Evolutionary conservation across 129 eudicot genomes (phyloP).

Genomic region (Flaveria robusta): DNA sequence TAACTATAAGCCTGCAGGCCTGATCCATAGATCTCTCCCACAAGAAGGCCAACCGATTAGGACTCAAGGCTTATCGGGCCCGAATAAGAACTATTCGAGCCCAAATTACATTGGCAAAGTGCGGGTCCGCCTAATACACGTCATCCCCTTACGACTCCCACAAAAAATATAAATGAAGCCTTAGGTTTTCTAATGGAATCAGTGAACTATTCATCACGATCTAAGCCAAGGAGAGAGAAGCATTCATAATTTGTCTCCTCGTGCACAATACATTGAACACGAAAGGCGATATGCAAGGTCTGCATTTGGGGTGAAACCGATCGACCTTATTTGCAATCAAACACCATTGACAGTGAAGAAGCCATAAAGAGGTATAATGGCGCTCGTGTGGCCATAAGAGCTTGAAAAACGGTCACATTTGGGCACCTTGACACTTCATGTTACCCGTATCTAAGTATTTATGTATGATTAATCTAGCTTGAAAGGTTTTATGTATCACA

Average conservation of each 20-base stretch:
- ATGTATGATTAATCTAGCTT: slow-evolving; percentile 5
- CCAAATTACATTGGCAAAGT: slow-evolving; percentile 23
- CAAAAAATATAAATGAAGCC: slow-evolving; percentile 31
- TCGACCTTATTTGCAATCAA: slow-evolving; percentile 5
- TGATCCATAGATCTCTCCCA: not conserved
- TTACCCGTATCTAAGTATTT: not conserved
- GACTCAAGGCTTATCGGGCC: not conserved
- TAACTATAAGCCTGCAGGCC: slow-evolving; percentile 21
- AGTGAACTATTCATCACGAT: slow-evolving; percentile 15
- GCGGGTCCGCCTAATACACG: slow-evolving; percentile 18
- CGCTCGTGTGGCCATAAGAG: slow-evolving; percentile 30
- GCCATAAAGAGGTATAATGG: slow-evolving; percentile 36
- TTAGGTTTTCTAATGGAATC: slow-evolving; percentile 16
- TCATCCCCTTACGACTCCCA: slow-evolving; percentile 18
- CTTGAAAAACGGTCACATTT: not conserved
- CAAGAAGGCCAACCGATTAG: not conserved
- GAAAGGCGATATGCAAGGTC: slow-evolving; percentile 1
- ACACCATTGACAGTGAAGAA: slow-evolving; percentile 32
- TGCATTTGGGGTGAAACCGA: not conserved
- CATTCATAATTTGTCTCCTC: not conserved
- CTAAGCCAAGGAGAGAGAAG: slow-evolving; percentile 4
- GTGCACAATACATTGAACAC: slow-evolving; percentile 6
- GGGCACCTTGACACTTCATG: not conserved
- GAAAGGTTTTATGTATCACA: not conserved
- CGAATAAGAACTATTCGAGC: slow-evolving; percentile 10